Evolutionary conservation across 2,329 filamentous ascomycete species (phyloP), one percentile per base, ranked within the genome.

Genomic region (Talaromyces sp.): DNA sequence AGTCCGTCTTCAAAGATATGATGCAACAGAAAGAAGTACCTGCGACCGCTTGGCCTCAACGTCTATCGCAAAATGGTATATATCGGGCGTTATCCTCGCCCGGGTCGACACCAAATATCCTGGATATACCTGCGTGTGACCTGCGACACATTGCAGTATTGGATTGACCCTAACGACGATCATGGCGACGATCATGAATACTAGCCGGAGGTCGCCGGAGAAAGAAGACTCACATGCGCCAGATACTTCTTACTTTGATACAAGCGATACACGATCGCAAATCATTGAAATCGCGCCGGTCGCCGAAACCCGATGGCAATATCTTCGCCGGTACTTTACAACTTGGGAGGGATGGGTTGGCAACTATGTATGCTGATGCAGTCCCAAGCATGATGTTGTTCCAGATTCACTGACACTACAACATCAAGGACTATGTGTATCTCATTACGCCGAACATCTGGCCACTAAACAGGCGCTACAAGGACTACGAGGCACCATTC

Each of bases 401-500:
- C 19, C n/a, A 44, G 10, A 11, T 3, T 27, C 13, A 29, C 48
- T 62, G n/a, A 58, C 14, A 10, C 13, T 2, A 4, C 14, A 3
- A n/a, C 22, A 14, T 16, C 30, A 29, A 65, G 62, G 80, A 83
- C 64, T 83, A 83, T 72, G 74, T 68, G 16, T 82, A 81, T 58
- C 73, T 83, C 4, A 78, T 83, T 69, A 80, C 71, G 17, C 80
- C 80, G 1, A 81, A 82, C 39, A 65, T 83, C 6, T 80, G 80
- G 2, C 82, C 82, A 51, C 71, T 82, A 67, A 80, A 78, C 41
- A 67, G 74, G 59, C 69, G 58, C 70, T 55, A 75, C 75, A 45
- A 70, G 74, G 56, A 70, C 30, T 73, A 75, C 58, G 77, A 80
- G n/a, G 84, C 87, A 29, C 90, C 90, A 0, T 94, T 95, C 72